Evolutionary conservation across 1,284 basidiomycete genomes (phyloP), one percentile per base, ranked within the genome.

Genomic region (Trichosporon faecale): DNA sequence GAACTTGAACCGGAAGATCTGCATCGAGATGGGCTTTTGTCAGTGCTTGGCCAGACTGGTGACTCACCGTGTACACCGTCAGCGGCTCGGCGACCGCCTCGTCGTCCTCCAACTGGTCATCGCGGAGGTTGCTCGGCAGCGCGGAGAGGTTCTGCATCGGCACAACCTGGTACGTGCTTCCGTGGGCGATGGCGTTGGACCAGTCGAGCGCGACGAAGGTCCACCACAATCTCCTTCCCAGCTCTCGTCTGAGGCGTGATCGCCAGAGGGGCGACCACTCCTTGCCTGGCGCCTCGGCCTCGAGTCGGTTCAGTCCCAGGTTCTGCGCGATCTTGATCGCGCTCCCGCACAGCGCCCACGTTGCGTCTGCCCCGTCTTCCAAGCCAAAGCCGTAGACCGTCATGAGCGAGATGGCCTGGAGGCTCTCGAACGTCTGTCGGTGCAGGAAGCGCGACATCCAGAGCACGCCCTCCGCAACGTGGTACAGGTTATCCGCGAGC

Each of bases 251-350:
- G 2, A 73, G 52, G 1, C 68, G 69, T 2, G 55, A 61, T 27
- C 44, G 65, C 75, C 75, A 76, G 8, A 70, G 31, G 14, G 67
- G 63, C 0, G 70, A 66, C 75, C 75, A 76, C 1, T 27, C 63
- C 65, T 70, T 71, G 21, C 64, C 66, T 0, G 67, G 40, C 3
- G 66, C 66, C 57, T 76, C 75, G 0, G 66, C 69, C 18, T 74
- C 75, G 21, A 76, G 70, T 8, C 75, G 70, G 63, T 73, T 72
- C n/a, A 76, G 57, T 5, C 75, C 75, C 12, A 76, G 69, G 55
- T 73, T 76, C 57, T 76, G 75, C 0, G 69, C 75, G 25, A 76
- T 73, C 69, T 76, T 76, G 68, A 76, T 68, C 8, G 75, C 75
- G 0, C 71, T 33, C 11, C 68, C 71, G 23, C 65, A 66, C 18